phyloP scores from a whole-genome alignment of 2,329 filamentous ascomycete genomes.

The Fusarium devonianum region DNA sequence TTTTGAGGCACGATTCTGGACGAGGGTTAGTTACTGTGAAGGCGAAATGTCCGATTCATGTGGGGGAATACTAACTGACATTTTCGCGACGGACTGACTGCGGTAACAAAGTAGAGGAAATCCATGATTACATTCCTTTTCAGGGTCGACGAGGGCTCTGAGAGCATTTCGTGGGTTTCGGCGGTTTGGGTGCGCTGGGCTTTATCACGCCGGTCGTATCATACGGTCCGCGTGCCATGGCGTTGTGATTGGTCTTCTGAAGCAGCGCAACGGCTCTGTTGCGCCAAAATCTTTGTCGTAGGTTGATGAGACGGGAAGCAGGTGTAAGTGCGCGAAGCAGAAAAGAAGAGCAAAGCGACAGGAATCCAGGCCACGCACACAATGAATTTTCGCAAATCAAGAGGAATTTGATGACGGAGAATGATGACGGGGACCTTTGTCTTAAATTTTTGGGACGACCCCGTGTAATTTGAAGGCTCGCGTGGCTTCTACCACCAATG shows the following conservation, averaged over 20 bases:
- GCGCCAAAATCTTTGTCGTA: conserved; percentile 11
- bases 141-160: conserved; percentile 22
- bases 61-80: no score
- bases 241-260: conserved; percentile 16
- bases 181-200: conserved; percentile 47
- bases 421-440: conserved; percentile 35
- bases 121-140: conserved; percentile 13
- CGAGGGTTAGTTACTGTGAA: conserved; percentile 17
- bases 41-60: no score
- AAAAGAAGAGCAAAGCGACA: conserved; percentile 26
- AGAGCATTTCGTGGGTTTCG: conserved; percentile 42
- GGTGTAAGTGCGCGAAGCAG: conserved; percentile 24
- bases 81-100: no score
- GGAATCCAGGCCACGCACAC: conserved; percentile 33
- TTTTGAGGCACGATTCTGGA: conserved; percentile 30
- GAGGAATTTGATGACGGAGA: conserved; percentile 31
- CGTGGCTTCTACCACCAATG: conserved; percentile 32
- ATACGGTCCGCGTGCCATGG: conserved; percentile 49
- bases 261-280: conserved; percentile 17
- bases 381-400: conserved; percentile 31
- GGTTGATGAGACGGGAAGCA: conserved; percentile 20
- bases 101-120: conserved; percentile 22
- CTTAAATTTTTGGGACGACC: conserved; percentile 32
- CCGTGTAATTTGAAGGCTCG: conserved; percentile 32
- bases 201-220: conserved; percentile 50